Base-by-base conservation (phyloP, 1,284 basidiomycete species). In the Acaromyces ingoldii region DNA sequence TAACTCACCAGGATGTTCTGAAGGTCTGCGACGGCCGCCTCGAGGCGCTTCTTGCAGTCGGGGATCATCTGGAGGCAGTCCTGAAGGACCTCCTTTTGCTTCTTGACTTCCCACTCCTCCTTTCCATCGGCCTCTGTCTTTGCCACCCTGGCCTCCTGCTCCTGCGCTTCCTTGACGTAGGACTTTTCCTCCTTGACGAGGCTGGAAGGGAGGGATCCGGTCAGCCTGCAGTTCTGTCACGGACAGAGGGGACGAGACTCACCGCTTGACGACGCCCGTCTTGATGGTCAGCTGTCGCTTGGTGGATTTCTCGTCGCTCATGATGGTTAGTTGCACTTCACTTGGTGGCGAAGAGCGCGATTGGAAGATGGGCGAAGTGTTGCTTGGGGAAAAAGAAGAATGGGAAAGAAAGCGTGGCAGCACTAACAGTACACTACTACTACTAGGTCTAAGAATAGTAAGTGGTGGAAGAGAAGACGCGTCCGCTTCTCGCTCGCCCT, bases 51-150 rank as follows among this genome's bases (percentile, higher is more conserved):
- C 10, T 53, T 46, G 19, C 65, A 65, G 40, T 70, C 67, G 2
- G 67, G 67, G 15, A 70, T 55, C 67, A 70, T 70, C 31, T 70
- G 64, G 6, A 55, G 36, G 22, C 58, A 57, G 44, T 70, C 67
- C 39, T 55, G 13, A 1, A 67, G 44, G 0, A 70, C 65, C 28
- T 60, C 43, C 15, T 60, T 58, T 42, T 67, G 65, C 28, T 69
- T 63, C 28, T 61, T 65, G 19, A 70, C 41, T 33, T 70, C 60
- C 46, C 64, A 67, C 36, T 65, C 65, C 25, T 67, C 67, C 15
- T 50, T 49, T 2, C 60, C 65, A 4, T 55, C 51, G n/a, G 56
- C 56, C 50, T 59, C 41, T 24, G 55, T 60, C 17, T 49, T 47
- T 11, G 53, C 50, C 22, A 65, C 57, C 0, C 60, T 58, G 4